A percentile compares a stretch with the other conserved stretches of the same genome.
Conservation (phyloP, 75 land plant species). For the Azolla pinnata region DNA sequence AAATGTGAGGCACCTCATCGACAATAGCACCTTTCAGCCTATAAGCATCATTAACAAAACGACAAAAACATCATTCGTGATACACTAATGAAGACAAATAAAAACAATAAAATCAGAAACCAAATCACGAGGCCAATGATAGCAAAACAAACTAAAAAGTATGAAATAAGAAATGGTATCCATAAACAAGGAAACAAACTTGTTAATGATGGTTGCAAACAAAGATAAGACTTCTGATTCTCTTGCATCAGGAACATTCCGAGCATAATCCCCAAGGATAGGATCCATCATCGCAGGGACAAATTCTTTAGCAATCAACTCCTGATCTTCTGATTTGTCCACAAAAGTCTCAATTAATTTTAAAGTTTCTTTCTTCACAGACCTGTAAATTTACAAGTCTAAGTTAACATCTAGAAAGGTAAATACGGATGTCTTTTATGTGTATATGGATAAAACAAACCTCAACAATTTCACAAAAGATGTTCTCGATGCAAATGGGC, state of each 20-base stretch:
- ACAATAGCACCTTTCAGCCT: conserved; percentile 83
- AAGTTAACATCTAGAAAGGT: background rate
- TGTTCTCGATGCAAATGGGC: conserved; percentile 87
- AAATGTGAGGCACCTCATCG: conserved; percentile 96
- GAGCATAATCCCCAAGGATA: conserved; percentile 87
- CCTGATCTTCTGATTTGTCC: conserved; percentile 90
- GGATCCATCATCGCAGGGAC: conserved; percentile 99
- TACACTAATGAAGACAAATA: background rate
- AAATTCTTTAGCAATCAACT: conserved; percentile 88
- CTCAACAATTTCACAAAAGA: conserved; percentile 87
- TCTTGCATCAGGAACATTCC: conserved; percentile 95
- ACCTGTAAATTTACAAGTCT: conserved; percentile 33
- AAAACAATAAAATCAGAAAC: background rate
- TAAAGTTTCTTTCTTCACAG: conserved; percentile 92
- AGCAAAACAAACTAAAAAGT: background rate
- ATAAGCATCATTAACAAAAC: background rate
- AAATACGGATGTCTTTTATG: background rate
- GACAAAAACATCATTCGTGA: background rate
- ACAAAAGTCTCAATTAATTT: conserved; percentile 95
- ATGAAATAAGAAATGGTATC: too few species aligned
- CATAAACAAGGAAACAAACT: conserved; percentile 37
- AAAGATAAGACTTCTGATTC: conserved; percentile 96
- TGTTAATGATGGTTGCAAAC: conserved; percentile 98
- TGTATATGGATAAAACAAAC: conserved; percentile 20
- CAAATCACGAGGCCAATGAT: background rate